Conservation (phyloP, 2,329 filamentous ascomycete species). For the Cordyceps pruinosa region DNA sequence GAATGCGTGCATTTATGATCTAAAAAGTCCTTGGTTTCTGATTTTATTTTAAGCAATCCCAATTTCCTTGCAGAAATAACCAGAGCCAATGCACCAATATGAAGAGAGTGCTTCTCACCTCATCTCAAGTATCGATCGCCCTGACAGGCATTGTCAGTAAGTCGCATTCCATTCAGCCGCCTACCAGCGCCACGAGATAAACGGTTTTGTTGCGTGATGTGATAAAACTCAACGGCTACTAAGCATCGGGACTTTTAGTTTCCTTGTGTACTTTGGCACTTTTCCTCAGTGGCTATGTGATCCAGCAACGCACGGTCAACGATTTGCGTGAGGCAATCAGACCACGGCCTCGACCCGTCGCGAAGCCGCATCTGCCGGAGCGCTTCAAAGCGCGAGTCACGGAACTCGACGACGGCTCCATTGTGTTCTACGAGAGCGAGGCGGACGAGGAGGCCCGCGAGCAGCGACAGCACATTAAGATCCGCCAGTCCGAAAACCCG, state of each 20-base stretch:
- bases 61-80: background rate
- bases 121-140: constrained; percentile 62
- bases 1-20: background rate
- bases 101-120: constrained; percentile 53
- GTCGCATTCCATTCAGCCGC: constrained; percentile 20
- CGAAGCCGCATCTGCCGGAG: constrained; percentile 45
- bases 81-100: constrained; percentile 17
- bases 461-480: constrained; percentile 14
- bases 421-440: constrained; percentile 33
- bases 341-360: constrained; percentile 37
- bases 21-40: background rate
- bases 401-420: constrained; percentile 40
- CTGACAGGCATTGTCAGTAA: constrained; percentile 58
- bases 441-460: constrained; percentile 21
- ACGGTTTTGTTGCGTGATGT: background rate
- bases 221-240: background rate
- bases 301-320: constrained; percentile 79
- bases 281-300: constrained; percentile 79
- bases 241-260: constrained; percentile 41
- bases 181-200: background rate
- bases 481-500: constrained; percentile 27
- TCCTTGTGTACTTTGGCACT: constrained; percentile 72
- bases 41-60: background rate
- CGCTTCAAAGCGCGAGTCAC: constrained; percentile 40
- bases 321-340: constrained; percentile 69